A percentile compares a stretch with the other conserved stretches of the same genome.
Evolutionary conservation across 2,329 filamentous ascomycete genomes (phyloP).

Genomic region (Phyllosticta capitalensis): DNA sequence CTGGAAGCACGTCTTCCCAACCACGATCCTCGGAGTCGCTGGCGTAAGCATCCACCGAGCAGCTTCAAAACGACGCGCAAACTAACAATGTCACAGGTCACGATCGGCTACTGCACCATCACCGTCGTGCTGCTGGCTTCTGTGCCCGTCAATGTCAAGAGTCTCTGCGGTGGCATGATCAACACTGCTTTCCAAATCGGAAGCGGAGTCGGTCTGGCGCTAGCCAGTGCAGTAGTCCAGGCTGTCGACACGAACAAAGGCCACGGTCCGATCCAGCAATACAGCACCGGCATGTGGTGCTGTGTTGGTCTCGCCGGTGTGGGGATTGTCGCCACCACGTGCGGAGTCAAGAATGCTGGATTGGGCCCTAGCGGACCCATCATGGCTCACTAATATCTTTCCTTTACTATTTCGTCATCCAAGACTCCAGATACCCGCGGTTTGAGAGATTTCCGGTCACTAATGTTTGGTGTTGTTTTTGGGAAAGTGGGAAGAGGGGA

Average conservation of each 20-base stretch:
- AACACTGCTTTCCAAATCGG: slow-evolving; percentile 38
- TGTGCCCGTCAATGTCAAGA: slow-evolving; percentile 34
- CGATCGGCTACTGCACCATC: slow-evolving; percentile 34
- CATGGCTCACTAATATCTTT: slow-evolving; percentile 5
- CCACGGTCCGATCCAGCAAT: slow-evolving; percentile 24
- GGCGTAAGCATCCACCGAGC: slow-evolving; percentile 15
- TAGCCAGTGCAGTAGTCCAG: slow-evolving; percentile 30
- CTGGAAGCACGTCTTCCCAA: slow-evolving; percentile 33
- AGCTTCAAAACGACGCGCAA: background rate
- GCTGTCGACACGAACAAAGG: slow-evolving; percentile 30
- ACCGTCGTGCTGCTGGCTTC: slow-evolving; percentile 33
- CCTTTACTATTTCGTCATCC: background rate
- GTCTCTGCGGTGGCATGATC: slow-evolving; percentile 33
- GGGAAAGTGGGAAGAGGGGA: background rate
- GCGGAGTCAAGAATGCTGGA: slow-evolving; percentile 16
- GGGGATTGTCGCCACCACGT: slow-evolving; percentile 19
- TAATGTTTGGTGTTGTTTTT: background rate
- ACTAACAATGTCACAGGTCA: slow-evolving; percentile 15
- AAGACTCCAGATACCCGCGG: background rate
- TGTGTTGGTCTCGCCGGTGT: slow-evolving; percentile 32
- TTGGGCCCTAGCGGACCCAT: background rate
- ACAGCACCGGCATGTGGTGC: slow-evolving; percentile 34
- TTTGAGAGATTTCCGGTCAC: background rate
- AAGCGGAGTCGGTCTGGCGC: slow-evolving; percentile 32
- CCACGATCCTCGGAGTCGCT: slow-evolving; percentile 31